Conservation (phyloP, 441 rosid species). For the Brassica hybrid region DNA sequence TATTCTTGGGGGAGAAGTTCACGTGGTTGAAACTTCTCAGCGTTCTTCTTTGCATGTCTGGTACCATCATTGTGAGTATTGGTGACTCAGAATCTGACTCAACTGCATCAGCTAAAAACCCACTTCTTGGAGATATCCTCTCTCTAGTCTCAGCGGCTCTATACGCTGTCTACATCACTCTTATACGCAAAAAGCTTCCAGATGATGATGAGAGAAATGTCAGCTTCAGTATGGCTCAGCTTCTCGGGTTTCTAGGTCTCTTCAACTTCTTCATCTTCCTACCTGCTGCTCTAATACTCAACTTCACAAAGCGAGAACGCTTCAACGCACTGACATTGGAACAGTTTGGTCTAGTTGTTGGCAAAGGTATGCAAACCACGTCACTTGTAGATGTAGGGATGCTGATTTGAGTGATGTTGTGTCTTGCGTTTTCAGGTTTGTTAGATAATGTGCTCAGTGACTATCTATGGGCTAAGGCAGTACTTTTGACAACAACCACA, state of each 20-base stretch:
- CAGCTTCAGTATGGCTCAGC: conserved; percentile 83
- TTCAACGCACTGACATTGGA: conserved; percentile 60
- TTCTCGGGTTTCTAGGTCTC: conserved; percentile 91
- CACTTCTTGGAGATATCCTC: conserved; percentile 81
- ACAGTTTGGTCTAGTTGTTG: conserved; percentile 78
- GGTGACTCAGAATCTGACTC: conserved; percentile 66
- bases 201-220: conserved; percentile 83
- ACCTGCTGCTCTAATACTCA: conserved; percentile 73
- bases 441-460: conserved; percentile 93
- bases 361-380: conserved; percentile 66
- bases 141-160: conserved; percentile 79
- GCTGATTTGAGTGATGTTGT: conserved; percentile 10
- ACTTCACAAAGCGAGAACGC: conserved; percentile 74
- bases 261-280: conserved; percentile 81
- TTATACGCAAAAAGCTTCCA: conserved; percentile 80
- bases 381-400: neutral
- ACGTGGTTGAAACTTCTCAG: conserved; percentile 86
- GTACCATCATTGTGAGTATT: conserved; percentile 85
- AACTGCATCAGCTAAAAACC: conserved; percentile 60
- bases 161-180: conserved; percentile 83
- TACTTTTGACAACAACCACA: conserved; percentile 85
- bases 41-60: conserved; percentile 94
- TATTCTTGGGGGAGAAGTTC: conserved; percentile 82
- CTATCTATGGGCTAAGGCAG: conserved; percentile 95
- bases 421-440: conserved; percentile 57